Conservation (phyloP, 2,329 filamentous ascomycete species). For the Fusarium piperis region DNA sequence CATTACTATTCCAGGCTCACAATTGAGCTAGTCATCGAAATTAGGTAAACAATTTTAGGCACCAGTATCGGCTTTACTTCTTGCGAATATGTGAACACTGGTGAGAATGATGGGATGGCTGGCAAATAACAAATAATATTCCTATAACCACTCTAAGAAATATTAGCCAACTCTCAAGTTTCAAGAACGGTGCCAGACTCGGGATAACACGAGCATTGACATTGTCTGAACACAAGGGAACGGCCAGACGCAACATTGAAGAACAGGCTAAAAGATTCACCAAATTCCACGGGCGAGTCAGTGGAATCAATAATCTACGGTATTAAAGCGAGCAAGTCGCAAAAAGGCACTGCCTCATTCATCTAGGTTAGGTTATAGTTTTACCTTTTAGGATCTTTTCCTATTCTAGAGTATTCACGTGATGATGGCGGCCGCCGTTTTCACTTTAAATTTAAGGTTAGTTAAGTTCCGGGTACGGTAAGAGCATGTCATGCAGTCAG, state of each 20-base stretch:
- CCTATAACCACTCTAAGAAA: background rate
- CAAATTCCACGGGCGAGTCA: background rate
- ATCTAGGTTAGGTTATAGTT: background rate
- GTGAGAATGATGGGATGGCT: background rate
- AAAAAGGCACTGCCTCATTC: background rate
- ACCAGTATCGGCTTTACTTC: background rate
- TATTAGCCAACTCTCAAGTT: accelerated
- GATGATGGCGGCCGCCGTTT: background rate
- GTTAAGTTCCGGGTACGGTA: background rate
- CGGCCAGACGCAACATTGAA: background rate
- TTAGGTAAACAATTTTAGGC: background rate
- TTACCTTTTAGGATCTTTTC: background rate
- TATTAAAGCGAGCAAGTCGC: background rate
- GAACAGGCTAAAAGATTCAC: background rate
- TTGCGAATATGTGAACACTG: background rate
- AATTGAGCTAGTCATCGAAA: background rate
- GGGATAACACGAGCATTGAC: background rate
- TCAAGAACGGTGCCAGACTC: background rate
- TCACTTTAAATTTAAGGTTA: background rate
- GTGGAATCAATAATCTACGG: background rate
- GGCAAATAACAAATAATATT: background rate
- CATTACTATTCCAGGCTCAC: background rate
- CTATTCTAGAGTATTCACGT: background rate
- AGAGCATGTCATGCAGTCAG: background rate
- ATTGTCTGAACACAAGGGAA: background rate